Percentiles rank a stretch among this genome's conserved stretches.
phyloP scores from a whole-genome alignment of 2,329 filamentous ascomycete genomes.

The Cladophialophora psammophila region DNA sequence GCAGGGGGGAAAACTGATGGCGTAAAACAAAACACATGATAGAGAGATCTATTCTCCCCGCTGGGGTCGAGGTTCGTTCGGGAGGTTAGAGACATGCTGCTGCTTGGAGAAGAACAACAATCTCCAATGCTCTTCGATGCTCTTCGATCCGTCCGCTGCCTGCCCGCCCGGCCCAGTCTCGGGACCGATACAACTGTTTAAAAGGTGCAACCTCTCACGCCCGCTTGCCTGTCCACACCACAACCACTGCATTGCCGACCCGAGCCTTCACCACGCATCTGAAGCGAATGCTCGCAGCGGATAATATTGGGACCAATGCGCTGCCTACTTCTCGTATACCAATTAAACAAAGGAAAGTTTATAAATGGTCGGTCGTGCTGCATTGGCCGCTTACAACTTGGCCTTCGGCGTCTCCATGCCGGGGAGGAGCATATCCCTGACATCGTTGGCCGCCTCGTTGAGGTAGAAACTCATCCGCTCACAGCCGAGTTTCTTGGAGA shows the following conservation, averaged over 20 bases:
- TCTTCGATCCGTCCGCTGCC: no score
- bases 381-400: constrained; percentile 70
- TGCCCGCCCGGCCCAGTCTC: no score
- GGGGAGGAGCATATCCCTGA: constrained; percentile 83
- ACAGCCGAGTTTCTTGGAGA: constrained; percentile 88
- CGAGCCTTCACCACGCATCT: no score
- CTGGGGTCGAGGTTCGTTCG: neutral
- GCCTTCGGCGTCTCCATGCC: constrained; percentile 82
- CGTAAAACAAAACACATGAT: neutral
- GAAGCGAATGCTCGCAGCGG: neutral
- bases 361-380: constrained; percentile 1
- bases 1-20: no score
- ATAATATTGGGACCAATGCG: neutral
- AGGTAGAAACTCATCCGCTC: constrained; percentile 95
- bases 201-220: no score
- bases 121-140: no score
- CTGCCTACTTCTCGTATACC: neutral
- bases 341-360: constrained; percentile 12
- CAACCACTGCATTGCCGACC: no score
- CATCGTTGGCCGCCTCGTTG: constrained; percentile 89
- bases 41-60: neutral
- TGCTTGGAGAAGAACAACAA: neutral
- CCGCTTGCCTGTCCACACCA: no score
- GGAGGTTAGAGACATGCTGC: neutral
- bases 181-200: no score